Conservation (phyloP, 768 basidiomycete species). For the Gymnopilus dilepis region DNA sequence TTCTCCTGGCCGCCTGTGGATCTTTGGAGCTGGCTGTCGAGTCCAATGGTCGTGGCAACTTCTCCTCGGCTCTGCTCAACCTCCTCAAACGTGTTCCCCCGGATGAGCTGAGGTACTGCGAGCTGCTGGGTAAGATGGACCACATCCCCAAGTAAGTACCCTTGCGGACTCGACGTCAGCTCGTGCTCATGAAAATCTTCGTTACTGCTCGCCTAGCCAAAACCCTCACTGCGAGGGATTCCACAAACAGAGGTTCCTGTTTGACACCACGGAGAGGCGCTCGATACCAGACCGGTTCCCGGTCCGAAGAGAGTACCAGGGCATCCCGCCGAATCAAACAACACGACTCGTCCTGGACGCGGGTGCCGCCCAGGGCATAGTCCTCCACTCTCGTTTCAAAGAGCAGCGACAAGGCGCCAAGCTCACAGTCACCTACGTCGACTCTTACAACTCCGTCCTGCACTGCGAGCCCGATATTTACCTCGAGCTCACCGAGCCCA, state of each 20-base stretch:
- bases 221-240: constrained; percentile 22
- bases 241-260: constrained; percentile 9
- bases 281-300: neutral
- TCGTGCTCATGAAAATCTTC: no score
- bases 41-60: constrained; percentile 4
- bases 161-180: no score
- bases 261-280: constrained; percentile 1
- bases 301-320: neutral
- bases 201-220: constrained; percentile 9
- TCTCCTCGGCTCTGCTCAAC: constrained; percentile 15
- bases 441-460: neutral
- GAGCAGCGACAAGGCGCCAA: neutral
- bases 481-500: neutral
- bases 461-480: neutral
- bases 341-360: neutral
- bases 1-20: constrained; percentile 18
- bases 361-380: constrained; percentile 6
- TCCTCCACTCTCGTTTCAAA: neutral
- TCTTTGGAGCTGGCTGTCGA: constrained; percentile 10
- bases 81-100: constrained; percentile 1
- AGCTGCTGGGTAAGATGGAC: constrained; percentile 7
- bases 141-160: constrained; percentile 4
- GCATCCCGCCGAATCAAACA: neutral
- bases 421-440: neutral
- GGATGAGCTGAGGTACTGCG: constrained; percentile 11